Percentiles rank a stretch among this genome's conserved stretches.
These are phyloP conservation scores for Hemisphaericaspora xylanilytica DNA, from an alignment of 1,139 yeast genomes.

Conservation along the genomic window DNA sequence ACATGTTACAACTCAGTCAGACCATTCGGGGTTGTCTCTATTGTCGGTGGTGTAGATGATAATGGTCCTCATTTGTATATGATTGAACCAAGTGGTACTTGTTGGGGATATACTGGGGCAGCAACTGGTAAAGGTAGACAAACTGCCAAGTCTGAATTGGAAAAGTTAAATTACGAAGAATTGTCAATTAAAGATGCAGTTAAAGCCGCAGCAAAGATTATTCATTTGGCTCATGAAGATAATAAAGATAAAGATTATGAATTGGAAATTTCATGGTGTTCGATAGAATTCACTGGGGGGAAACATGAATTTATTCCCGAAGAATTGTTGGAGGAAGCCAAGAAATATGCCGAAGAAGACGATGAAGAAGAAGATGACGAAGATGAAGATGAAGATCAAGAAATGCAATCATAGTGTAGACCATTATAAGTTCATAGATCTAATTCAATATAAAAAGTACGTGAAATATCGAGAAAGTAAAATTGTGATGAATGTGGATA, in stretches of 20 bases:
- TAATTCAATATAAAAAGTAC: not conserved
- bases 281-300: constrained; percentile 75
- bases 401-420: constrained; percentile 13
- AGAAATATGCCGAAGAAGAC: constrained; percentile 75
- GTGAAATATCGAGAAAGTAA: not conserved
- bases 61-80: constrained; percentile 89
- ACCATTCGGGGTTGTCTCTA: constrained; percentile 92
- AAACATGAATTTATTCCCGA: constrained; percentile 76
- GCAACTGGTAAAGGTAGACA: constrained; percentile 99
- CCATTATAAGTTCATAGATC: not conserved
- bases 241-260: constrained; percentile 97
- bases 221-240: constrained; percentile 94
- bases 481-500: too few relatives aligned
- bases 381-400: constrained; percentile 30
- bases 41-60: constrained; percentile 89
- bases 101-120: constrained; percentile 97
- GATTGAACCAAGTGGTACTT: constrained; percentile 96
- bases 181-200: constrained; percentile 79
- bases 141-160: constrained; percentile 92
- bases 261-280: constrained; percentile 85
- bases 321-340: constrained; percentile 77
- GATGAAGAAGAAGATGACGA: constrained; percentile 73
- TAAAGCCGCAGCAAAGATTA: constrained; percentile 89
- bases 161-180: constrained; percentile 74
- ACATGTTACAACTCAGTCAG: constrained; percentile 96